Conservation (phyloP, 2,329 filamentous ascomycete genomes). For the Ascochyta koolunga region DNA sequence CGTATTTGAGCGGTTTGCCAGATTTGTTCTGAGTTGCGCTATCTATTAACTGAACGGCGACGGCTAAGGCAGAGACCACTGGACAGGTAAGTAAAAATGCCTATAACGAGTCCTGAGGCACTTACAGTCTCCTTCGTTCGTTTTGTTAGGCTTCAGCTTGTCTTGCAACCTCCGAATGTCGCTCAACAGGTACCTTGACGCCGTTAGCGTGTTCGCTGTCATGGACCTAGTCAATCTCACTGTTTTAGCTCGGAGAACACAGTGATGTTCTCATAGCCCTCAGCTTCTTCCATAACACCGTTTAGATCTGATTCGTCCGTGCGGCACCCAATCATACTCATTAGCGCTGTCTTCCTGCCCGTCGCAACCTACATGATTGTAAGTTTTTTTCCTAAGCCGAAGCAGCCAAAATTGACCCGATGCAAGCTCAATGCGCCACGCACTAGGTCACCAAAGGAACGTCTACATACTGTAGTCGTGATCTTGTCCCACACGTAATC, state of each 20-base stretch:
- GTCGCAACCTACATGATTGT: constrained; percentile 57
- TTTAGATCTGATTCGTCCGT: constrained; percentile 63
- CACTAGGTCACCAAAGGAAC: constrained; percentile 30
- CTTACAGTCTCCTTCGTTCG: constrained; percentile 73
- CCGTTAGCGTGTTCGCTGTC: constrained; percentile 8
- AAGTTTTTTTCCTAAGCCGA: not conserved
- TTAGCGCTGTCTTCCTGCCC: constrained; percentile 74
- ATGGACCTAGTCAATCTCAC: constrained; percentile 43
- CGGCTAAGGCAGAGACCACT: constrained; percentile 81
- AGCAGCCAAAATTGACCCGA: not conserved
- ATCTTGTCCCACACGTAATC: constrained; percentile 96
- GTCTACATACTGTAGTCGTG: constrained; percentile 68
- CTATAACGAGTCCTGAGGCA: not conserved
- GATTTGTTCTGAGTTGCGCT: constrained; percentile 77
- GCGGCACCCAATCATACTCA: constrained; percentile 82
- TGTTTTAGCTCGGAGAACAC: constrained; percentile 71
- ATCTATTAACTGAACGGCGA: constrained; percentile 90
- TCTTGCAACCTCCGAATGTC: constrained; percentile 70
- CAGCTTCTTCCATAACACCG: constrained; percentile 63
- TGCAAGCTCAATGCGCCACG: constrained; percentile 8
- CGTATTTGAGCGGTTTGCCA: constrained; percentile 45
- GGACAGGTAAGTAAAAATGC: constrained; percentile 17
- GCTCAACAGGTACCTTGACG: constrained; percentile 65
- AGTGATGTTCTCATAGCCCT: constrained; percentile 81
- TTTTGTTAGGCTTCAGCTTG: constrained; percentile 70